Percentiles rank a stretch among this genome's conserved stretches.
phyloP scores from a whole-genome alignment of 1,284 basidiomycete species.

The Fomitiporia mediterranea region DNA sequence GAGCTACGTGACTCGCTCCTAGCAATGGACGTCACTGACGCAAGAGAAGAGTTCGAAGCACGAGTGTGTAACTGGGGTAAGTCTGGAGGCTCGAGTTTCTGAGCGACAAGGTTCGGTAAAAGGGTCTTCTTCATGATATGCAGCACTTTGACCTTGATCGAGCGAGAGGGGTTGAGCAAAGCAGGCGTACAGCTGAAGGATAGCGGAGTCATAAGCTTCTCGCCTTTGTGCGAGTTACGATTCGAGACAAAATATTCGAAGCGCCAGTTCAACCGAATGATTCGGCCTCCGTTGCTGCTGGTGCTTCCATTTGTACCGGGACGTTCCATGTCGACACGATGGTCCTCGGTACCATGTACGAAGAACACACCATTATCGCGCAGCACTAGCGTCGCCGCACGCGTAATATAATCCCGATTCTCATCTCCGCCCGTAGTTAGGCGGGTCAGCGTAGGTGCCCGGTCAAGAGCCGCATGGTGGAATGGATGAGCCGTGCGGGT shows the following conservation, averaged over 20 bases:
- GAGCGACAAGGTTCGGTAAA: constrained; percentile 48
- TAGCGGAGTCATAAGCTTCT: constrained; percentile 66
- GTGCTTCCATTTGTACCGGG: constrained; percentile 16
- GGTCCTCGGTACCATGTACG: constrained; percentile 57
- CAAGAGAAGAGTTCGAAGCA: not conserved
- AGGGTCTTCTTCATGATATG: constrained; percentile 67
- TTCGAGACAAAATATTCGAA: constrained; percentile 74
- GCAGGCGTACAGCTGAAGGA: constrained; percentile 69
- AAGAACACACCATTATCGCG: constrained; percentile 70
- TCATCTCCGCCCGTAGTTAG: constrained; percentile 61
- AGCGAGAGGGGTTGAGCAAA: constrained; percentile 58
- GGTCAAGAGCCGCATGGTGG: constrained; percentile 67
- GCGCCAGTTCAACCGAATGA: constrained; percentile 56
- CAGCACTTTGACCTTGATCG: constrained; percentile 60
- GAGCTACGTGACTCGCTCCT: constrained; percentile 6
- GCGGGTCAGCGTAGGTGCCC: constrained; percentile 60
- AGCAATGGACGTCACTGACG: not conserved
- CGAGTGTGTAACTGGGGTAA: not conserved
- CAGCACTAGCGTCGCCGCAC: constrained; percentile 61
- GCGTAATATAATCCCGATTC: constrained; percentile 64
- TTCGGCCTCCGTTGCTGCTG: constrained; percentile 19
- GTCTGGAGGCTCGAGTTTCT: constrained; percentile 47
- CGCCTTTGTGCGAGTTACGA: constrained; percentile 46
- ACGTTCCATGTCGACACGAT: constrained; percentile 24
- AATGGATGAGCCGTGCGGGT: constrained; percentile 56